phyloP scores from a whole-genome alignment of 352 stramenopile species.

The Phytophthora brassicae region DNA sequence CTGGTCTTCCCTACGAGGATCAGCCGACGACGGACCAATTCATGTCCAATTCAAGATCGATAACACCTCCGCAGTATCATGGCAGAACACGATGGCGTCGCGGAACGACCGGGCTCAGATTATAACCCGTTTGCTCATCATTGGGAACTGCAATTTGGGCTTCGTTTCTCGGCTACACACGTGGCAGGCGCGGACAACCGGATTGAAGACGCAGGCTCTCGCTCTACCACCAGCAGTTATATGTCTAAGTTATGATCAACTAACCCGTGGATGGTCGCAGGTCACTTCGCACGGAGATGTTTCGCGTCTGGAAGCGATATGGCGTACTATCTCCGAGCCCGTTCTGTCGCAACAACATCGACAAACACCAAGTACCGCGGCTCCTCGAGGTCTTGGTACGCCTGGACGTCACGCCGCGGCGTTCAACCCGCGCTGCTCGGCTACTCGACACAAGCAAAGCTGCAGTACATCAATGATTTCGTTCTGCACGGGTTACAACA shows the following conservation, averaged over 20 bases:
- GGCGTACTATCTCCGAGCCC: slow-evolving; percentile 12
- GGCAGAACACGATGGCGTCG: slow-evolving; percentile 10
- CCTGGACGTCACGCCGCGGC: not conserved
- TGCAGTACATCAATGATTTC: slow-evolving; percentile 6
- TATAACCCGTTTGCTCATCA: not conserved
- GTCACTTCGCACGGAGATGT: not conserved
- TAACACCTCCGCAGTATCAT: slow-evolving; percentile 16
- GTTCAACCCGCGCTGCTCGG: not conserved
- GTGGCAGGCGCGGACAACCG: not conserved
- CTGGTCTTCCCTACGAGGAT: not conserved
- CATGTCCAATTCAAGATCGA: slow-evolving; percentile 28
- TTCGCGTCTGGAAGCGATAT: slow-evolving; percentile 3
- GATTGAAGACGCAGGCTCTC: not conserved
- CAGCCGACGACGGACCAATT: not conserved
- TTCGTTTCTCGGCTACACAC: slow-evolving; percentile 10
- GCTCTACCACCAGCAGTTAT: no score
- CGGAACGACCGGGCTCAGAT: slow-evolving; percentile 11
- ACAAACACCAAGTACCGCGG: slow-evolving; percentile 7
- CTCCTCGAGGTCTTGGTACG: not conserved
- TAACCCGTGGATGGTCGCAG: slow-evolving; percentile 8
- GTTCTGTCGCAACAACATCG: slow-evolving; percentile 5
- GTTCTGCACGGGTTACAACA: not conserved
- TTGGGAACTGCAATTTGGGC: not conserved
- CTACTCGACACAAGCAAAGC: not conserved
- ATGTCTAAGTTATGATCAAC: slow-evolving; percentile 7